Base-by-base conservation (phyloP, 2,329 filamentous ascomycete genomes). In the Epichloe bromicola region DNA sequence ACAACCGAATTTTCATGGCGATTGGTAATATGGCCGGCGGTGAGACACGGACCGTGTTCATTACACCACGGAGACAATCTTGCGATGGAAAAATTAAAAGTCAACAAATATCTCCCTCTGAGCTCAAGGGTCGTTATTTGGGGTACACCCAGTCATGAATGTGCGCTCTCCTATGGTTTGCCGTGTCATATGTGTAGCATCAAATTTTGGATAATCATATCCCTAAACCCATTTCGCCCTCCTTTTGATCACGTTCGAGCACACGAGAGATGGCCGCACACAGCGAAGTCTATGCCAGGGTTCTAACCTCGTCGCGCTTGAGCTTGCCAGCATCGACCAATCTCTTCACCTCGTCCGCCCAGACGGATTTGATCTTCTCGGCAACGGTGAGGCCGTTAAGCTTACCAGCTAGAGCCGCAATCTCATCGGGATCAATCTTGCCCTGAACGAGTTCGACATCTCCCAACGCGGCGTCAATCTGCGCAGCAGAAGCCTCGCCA, bases 351-450 rank as follows among this genome's bases (percentile, higher is more conserved):
- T 96, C 87, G 43, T 75, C 83, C 57, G 72, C 73, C 79, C 90
- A 97, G 50, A 89, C 82, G 51, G 71, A 72, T 80, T 94, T 96
- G 69, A 98, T 91, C 67, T 89, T 87, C 57, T 79, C 81, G 19
- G 82, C 82, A 55, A 91, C 82, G 68, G 87, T 94, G 61, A 88
- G 76, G 43, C 82, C 80, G 61, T 81, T 84, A 54, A 98, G 80
- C 74, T 91, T 91, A 60, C 74, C 76, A 37, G 90, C 88, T 53
- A 98, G 73, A 20, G 77, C 78, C 40, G 90, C 90, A 61, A 97
- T 81, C 77, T 97, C 90, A 60, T 96, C 91, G 51, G 86, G 74
- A 58, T 95, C 90, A 58, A 95, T 82, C 79, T 91, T 95, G 70
- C 76, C 75, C 72, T 95, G 88, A 54, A 98, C 71, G 20, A 85